These are phyloP conservation scores for Heliamphora pulchella DNA, from an alignment of 179 eudicot genomes.

Conservation along the genomic window DNA sequence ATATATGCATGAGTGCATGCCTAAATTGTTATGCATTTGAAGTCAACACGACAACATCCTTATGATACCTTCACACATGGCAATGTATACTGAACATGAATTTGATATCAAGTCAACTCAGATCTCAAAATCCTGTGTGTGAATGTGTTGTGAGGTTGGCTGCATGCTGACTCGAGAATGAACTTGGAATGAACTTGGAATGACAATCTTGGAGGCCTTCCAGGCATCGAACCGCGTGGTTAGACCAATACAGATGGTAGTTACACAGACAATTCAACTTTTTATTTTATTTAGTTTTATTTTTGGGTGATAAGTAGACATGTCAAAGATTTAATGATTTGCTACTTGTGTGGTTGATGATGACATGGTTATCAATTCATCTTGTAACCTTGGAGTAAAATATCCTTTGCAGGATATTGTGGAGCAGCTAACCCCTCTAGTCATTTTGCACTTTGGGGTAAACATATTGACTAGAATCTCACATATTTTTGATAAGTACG, in stretches of 20 bases:
- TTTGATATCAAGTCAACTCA: background rate
- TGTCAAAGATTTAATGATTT: background rate
- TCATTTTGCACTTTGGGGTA: conserved; percentile 75
- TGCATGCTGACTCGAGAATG: conserved; percentile 5
- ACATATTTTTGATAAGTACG: conserved; percentile 76
- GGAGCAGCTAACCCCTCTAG: conserved; percentile 64
- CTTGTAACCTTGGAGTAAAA: background rate
- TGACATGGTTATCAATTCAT: background rate
- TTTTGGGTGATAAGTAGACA: background rate
- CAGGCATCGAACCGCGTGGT: background rate
- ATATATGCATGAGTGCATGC: background rate
- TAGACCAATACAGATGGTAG: background rate
- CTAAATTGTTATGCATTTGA: background rate
- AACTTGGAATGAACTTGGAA: background rate
- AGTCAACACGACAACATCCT: no score
- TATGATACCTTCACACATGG: no score
- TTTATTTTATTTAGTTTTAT: no score
- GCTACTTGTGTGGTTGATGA: background rate
- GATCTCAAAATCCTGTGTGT: background rate
- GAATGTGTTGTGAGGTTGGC: conserved; percentile 9
- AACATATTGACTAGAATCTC: conserved; percentile 61
- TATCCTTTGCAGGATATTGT: conserved; percentile 57
- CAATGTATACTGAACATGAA: background rate
- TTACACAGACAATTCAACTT: background rate
- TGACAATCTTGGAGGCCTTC: background rate